Evolutionary conservation across 208 protist species (phyloP), one percentile per base, ranked within the genome.

Genomic region (Leishmania gerbilli): DNA sequence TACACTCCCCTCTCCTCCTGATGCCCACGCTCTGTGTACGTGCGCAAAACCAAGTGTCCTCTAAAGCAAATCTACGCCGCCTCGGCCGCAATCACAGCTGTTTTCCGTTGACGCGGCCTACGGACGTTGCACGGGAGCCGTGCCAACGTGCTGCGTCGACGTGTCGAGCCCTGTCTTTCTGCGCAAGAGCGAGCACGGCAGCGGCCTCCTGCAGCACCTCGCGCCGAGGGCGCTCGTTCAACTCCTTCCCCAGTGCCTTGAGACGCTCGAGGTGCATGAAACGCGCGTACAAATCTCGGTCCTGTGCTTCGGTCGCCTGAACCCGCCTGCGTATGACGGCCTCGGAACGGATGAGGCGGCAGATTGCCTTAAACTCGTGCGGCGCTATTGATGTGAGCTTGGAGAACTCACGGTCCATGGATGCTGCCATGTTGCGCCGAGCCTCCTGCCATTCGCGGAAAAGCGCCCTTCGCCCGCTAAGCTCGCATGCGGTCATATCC

Each of bases 401-500:
- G 9, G n/a, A 62, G 34, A 77, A n/a, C 37, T 68, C 75, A n/a
- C 19, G 27, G 37, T 40, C 42, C 71, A 80, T 76, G 24, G 51
- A n/a, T 7, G 58, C 40, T 19, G 45, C 51, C 17, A 78, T 34
- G 9, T 31, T 9, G 47, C 49, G 40, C 47, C 80, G 65, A 53
- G 56, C 34, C 34, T 68, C 55, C 65, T 81, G 82, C 82, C 82
- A 85, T 1, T 79, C 77, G 3, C 82, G 45, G 53, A 85, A 85
- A 1, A 85, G 27, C 3, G 77, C 17, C 1, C 65, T 72, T 27
- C 82, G 82, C 21, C 47, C 65, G 21, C 56, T 21, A 17, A 81
- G 17, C 62, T 85, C 82, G n/a, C 47, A 51, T 27, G 56, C 47
- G 2, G 37, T 6, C 37, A 58, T 11, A 8, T 71, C 19, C n/a